Evolutionary conservation across 768 basidiomycete species (phyloP).

Genomic region (Gelatoporia subvermispora): DNA sequence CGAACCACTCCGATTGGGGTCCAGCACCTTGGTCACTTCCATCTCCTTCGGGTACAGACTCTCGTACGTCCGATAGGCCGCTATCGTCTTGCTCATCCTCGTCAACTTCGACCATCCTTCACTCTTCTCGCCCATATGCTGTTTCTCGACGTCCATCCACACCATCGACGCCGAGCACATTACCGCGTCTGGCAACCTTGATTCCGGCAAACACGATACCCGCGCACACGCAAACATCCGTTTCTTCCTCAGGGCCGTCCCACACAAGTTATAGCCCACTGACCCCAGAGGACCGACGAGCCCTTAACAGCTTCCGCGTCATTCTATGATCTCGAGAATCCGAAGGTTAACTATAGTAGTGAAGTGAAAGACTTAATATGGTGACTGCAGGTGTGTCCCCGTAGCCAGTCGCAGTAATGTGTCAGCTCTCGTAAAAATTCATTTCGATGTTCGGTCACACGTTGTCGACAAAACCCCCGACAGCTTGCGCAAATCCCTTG

Average conservation of each 20-base stretch:
- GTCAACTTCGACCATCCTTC: constrained; percentile 8
- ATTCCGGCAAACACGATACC: constrained; percentile 18
- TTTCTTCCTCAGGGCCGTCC: constrained; percentile 2
- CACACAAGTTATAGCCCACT: constrained; percentile 24
- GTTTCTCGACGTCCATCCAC: constrained; percentile 1
- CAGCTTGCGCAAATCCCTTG: too few species aligned
- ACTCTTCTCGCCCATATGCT: constrained; percentile 4
- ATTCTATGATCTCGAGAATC: constrained; percentile 15
- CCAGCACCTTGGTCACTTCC: constrained; percentile 13
- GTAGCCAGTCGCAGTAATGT: too few species aligned
- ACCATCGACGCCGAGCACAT: constrained; percentile 6
- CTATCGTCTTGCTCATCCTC: constrained; percentile 16
- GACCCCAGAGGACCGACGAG: constrained; percentile 30
- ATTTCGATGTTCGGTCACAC: too few species aligned
- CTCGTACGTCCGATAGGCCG: constrained; percentile 1
- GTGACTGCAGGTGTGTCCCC: too few species aligned
- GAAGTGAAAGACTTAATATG: too few species aligned
- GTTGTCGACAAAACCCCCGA: too few species aligned
- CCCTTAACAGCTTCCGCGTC: constrained; percentile 30
- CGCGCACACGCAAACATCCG: constrained; percentile 3
- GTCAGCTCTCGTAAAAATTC: too few species aligned
- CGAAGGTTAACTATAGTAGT: background rate
- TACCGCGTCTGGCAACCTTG: constrained; percentile 24
- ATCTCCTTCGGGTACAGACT: constrained; percentile 4
- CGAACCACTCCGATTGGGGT: constrained; percentile 17